Base-by-base conservation (phyloP, 495 filamentous ascomycete species). In the Acidiella bohemica region DNA sequence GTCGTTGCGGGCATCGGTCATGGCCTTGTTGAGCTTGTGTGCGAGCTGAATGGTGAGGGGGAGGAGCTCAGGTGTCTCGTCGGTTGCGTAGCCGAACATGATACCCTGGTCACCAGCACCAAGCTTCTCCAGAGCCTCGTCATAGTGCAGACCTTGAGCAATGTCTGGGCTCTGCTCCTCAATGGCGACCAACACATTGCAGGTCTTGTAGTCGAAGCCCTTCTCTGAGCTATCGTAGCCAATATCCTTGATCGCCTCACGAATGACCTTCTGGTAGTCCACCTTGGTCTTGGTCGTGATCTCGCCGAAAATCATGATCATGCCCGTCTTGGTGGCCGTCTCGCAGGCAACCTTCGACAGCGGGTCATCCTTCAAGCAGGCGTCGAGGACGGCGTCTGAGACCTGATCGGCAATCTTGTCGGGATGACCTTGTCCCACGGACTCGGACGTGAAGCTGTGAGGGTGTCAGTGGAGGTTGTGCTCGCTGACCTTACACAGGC, bases 161-260 rank as follows among this genome's bases (percentile, higher is more conserved):
- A 97, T 97, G 70, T 97, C 90, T 49, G 88, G 82, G 42, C 88
- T 95, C 68, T 97, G 90, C 67, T 97, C 79, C 78, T 97, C 90
- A 66, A 97, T 95, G 70, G 88, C 90, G 54, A 95, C 87, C 51
- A 96, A 72, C 54, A 97, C 76, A 71, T 95, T 96, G 73, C 81
- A 87, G 53, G 90, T 97, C 79, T 96, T 96, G 82, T 94, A 94
- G 70, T 97, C 90, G 71, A 97, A 97, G 31, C 90, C 90, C 76
- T 97, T 97, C 58, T 76, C 74, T 39, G 88, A 95, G 62, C 76
- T 72, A 70, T 97, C 90, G 61, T 96, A 97, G 50, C 90, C 90
- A 57, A 97, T 97, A 53, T 93, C 90, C 76, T 93, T 85, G 75
- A 97, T 88, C 57, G 88, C 75, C 53, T 71, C 67, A 65, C 90